Percentiles rank a stretch among this genome's conserved stretches.
These are phyloP conservation scores for Nicotiana attenuata DNA, from an alignment of 257 asterid genomes.

Conservation along the genomic window DNA sequence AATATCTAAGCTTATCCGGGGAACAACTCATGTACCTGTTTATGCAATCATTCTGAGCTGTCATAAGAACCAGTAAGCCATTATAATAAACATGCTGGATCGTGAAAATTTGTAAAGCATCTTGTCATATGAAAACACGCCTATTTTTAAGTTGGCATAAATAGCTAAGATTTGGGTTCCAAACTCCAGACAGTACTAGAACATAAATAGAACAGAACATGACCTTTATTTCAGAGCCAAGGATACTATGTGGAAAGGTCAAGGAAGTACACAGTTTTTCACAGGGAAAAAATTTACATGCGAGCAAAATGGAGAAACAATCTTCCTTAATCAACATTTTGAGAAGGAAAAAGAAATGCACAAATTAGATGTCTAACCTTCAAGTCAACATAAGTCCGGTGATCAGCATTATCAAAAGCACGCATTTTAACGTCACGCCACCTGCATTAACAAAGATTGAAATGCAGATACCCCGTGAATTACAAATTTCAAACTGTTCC, in stretches of 20 bases:
- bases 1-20: not conserved
- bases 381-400: constrained; percentile 18
- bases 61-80: not conserved
- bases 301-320: not conserved
- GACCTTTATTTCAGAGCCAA: not conserved
- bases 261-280: not conserved
- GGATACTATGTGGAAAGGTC: not conserved
- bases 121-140: not conserved
- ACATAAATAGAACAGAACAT: not conserved
- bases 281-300: not conserved
- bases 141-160: not conserved
- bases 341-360: not conserved
- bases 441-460: constrained; percentile 2
- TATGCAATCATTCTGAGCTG: not conserved
- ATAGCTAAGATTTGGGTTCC: not conserved
- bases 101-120: not conserved
- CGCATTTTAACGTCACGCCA: constrained; percentile 13
- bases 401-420: constrained; percentile 14
- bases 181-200: not conserved
- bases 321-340: not conserved
- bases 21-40: not conserved
- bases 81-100: not conserved
- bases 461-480: not conserved
- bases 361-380: constrained; percentile 13
- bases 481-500: not conserved